Percentiles rank a stretch among this genome's conserved stretches.
phyloP scores from a whole-genome alignment of 176 grass and related monocot species.

The Bolboschoenus planiculmis region DNA sequence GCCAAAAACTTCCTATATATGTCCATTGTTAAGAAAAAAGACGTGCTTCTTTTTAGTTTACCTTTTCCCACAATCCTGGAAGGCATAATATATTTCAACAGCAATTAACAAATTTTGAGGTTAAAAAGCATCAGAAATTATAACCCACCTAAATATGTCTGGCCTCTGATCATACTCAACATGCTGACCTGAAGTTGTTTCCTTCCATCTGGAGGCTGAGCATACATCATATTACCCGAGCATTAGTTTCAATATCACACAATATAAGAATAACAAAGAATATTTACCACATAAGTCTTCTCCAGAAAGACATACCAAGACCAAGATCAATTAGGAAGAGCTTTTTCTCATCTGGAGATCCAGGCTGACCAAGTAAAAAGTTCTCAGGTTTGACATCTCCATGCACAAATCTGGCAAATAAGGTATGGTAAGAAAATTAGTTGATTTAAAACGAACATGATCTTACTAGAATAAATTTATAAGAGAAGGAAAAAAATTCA shows the following conservation, averaged over 20 bases:
- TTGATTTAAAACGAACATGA: background rate
- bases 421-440: constrained; percentile 9
- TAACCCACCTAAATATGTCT: constrained; percentile 82
- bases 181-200: constrained; percentile 74
- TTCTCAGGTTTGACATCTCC: constrained; percentile 99
- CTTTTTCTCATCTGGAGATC: constrained; percentile 94
- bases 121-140: background rate
- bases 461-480: background rate
- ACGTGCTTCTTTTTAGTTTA: background rate
- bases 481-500: background rate
- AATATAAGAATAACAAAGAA: background rate
- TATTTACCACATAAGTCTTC: constrained; percentile 6
- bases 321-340: constrained; percentile 99
- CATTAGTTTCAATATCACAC: background rate
- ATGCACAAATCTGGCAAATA: constrained; percentile 82
- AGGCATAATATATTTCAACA: background rate
- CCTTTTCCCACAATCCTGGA: background rate
- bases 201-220: constrained; percentile 95
- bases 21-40: background rate
- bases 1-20: background rate
- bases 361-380: constrained; percentile 92
- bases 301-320: constrained; percentile 45
- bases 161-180: constrained; percentile 96
- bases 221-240: constrained; percentile 6
- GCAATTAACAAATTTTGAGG: background rate